Evolutionary conservation across 2,329 filamentous ascomycete genomes (phyloP), one percentile per base, ranked within the genome.

Genomic region (Drechmeria coniospora): DNA sequence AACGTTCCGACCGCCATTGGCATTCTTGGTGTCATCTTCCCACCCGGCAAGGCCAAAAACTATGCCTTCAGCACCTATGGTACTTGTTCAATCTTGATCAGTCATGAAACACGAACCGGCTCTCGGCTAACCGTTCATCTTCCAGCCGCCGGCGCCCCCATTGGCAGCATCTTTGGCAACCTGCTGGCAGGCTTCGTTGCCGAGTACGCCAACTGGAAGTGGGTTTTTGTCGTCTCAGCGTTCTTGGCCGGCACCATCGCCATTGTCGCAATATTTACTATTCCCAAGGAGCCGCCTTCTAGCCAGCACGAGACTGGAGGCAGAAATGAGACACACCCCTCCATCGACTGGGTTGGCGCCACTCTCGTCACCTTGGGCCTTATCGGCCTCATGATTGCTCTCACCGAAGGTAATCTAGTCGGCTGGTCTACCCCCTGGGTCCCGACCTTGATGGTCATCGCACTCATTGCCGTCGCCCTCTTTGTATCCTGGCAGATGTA

Each of bases 1-100:
- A 79, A 77, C 41, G 71, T 79, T 1, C 75, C 76, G 0, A 79
- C 74, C 0, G 76, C 75, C 0, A 69, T 81, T 41, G 76, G 76
- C 0, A 79, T 80, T 21, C 47, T 81, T 3, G 74, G 74, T 1
- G 66, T 68, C 2, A 78, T 71, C 0, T 80, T 80, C 30, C 65
- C 67, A 1, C 73, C 74, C 0, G 72, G 75, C 0, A 73, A 68
- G 36, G 68, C 73, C 4, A 79, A 79, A 50, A 79, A 77, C 39
- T 77, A 78, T 43, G 74, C 74, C 2, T 79, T 81, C 38, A 68
- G 67, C 21, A 60, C 64, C 14, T 79, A 76, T 32, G 63, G 62
- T 64, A 43, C 31, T 53, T 29, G n/a, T n/a, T n/a, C n/a, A n/a
- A n/a, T n/a, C n/a, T n/a, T n/a, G n/a, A n/a, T n/a, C n/a, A n/a